These are phyloP conservation scores for Kregervanrija pseudodelftensis DNA, from an alignment of 805 yeast genomes.

Conservation along the genomic window DNA sequence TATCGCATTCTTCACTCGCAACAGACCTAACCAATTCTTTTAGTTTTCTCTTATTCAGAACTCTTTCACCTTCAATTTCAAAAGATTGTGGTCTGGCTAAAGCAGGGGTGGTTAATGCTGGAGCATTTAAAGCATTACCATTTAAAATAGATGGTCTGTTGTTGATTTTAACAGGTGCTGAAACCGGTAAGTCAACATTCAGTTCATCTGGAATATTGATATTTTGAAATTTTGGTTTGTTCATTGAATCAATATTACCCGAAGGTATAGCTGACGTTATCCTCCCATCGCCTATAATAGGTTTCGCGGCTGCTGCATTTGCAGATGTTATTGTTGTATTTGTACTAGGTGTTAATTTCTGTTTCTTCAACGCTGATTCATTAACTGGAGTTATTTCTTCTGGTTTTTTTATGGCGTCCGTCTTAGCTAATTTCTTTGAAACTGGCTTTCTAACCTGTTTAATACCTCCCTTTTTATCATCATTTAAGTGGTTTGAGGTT, in stretches of 20 bases:
- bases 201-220: constrained; percentile 66
- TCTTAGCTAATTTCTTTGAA: constrained; percentile 2
- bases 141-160: constrained; percentile 79
- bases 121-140: constrained; percentile 67
- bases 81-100: constrained; percentile 69
- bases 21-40: constrained; percentile 79
- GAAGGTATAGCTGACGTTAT: constrained; percentile 12
- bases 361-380: background rate
- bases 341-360: constrained; percentile 3
- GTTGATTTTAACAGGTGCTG: constrained; percentile 53
- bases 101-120: constrained; percentile 73
- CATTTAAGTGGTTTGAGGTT: background rate
- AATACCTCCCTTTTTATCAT: background rate
- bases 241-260: constrained; percentile 6
- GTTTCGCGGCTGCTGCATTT: constrained; percentile 39
- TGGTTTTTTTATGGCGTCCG: constrained; percentile 1
- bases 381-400: background rate
- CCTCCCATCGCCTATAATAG: constrained; percentile 4
- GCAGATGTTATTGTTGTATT: constrained; percentile 38
- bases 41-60: constrained; percentile 81
- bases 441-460: constrained; percentile 6
- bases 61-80: constrained; percentile 76
- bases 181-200: constrained; percentile 55
- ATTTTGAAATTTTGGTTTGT: constrained; percentile 52
- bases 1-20: constrained; percentile 84